A percentile compares a stretch with the other conserved stretches of the same genome.
Conservation (phyloP, 805 yeast species). For the Yarrowia alimentaria region DNA sequence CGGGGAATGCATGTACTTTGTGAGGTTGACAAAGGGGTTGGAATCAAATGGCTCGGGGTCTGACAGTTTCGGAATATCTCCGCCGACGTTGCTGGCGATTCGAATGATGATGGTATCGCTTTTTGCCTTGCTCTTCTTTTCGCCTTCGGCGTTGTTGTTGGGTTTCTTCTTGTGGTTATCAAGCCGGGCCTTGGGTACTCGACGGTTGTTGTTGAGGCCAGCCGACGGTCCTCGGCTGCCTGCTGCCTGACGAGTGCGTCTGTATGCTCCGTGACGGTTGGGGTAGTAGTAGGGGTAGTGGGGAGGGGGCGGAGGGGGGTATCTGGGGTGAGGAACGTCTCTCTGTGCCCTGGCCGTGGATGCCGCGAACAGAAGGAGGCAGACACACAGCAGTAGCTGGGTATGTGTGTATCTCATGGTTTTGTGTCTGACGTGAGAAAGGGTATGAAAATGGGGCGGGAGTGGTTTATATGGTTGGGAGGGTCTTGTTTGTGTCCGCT, state of each 20-base stretch:
- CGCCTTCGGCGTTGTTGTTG: not conserved
- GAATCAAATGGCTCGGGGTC: conserved; percentile 24
- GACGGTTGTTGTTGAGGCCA: conserved; percentile 7
- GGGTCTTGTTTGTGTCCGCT: not conserved
- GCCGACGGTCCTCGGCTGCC: not conserved
- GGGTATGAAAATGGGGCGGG: not conserved
- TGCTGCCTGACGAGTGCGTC: conserved; percentile 15
- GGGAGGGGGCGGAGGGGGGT: conserved; percentile 19
- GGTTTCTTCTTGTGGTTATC: conserved; percentile 24
- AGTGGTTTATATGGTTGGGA: not conserved
- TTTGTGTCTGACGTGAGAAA: conserved; percentile 2
- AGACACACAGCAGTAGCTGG: conserved; percentile 12
- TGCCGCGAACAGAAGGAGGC: conserved; percentile 8
- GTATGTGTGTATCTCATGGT: conserved; percentile 19
- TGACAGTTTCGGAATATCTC: conserved; percentile 21
- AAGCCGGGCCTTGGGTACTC: conserved; percentile 10
- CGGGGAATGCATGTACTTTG: conserved; percentile 23
- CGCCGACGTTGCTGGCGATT: conserved; percentile 6
- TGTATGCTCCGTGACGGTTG: conserved; percentile 27
- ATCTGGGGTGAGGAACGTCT: conserved; percentile 11
- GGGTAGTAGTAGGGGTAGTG: conserved; percentile 26
- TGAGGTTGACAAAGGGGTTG: conserved; percentile 17
- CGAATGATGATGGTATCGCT: conserved; percentile 22
- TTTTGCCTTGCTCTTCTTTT: conserved; percentile 17
- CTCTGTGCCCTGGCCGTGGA: conserved; percentile 10